A percentile compares a stretch with the other conserved stretches of the same genome.
phyloP scores from a whole-genome alignment of 495 filamentous ascomycete species.

The Penicillium antarcticum region DNA sequence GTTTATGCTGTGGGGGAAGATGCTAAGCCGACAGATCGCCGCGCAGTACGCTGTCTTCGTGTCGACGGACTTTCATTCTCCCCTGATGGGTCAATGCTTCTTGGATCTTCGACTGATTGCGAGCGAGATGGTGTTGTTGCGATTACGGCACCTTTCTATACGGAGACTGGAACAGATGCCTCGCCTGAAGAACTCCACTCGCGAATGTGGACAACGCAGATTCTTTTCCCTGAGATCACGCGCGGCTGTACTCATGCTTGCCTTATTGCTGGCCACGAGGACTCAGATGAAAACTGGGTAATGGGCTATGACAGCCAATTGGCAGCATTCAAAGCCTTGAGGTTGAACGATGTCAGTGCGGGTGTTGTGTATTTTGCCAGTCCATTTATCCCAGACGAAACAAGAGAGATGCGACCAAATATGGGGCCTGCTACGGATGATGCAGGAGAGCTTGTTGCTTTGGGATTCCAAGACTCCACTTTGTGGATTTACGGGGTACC shows the following conservation, averaged over 20 bases:
- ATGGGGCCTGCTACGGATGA: conserved; percentile 67
- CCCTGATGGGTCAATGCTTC: conserved; percentile 75
- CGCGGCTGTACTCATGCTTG: conserved; percentile 74
- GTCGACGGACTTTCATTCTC: conserved; percentile 82
- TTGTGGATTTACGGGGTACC: conserved; percentile 82
- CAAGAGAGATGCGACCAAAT: conserved; percentile 51
- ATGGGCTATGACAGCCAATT: conserved; percentile 76
- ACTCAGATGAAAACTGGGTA: conserved; percentile 73
- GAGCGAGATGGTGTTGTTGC: conserved; percentile 68
- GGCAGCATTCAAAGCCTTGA: conserved; percentile 73
- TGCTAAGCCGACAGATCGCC: conserved; percentile 61
- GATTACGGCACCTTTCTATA: conserved; percentile 76
- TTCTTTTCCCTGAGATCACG: conserved; percentile 77
- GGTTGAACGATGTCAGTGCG: conserved; percentile 68
- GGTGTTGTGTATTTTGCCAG: conserved; percentile 82
- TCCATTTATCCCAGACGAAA: conserved; percentile 43
- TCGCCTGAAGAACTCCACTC: conserved; percentile 64
- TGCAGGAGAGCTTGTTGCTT: conserved; percentile 69
- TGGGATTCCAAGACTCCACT: conserved; percentile 69
- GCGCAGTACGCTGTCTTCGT: conserved; percentile 76
- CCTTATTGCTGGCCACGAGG: conserved; percentile 63
- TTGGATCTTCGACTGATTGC: conserved; percentile 70
- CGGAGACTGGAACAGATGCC: conserved; percentile 39
- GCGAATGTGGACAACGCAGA: conserved; percentile 84
- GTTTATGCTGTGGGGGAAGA: conserved; percentile 69